phyloP scores from a whole-genome alignment of 1,284 basidiomycete species.

The Hypsizygus ulmarius region DNA sequence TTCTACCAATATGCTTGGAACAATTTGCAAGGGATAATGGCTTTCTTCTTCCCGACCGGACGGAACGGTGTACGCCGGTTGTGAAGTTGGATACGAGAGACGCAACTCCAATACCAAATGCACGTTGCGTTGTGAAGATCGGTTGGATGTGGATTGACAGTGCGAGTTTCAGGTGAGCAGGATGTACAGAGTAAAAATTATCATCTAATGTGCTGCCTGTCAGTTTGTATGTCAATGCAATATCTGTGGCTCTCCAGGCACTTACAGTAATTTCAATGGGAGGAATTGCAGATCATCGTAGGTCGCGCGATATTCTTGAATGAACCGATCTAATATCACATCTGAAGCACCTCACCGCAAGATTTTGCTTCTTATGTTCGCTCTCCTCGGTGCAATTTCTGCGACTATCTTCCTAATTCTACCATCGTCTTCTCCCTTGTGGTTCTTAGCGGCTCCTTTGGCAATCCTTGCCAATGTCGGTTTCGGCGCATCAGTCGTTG shows the following conservation, averaged over 20 bases:
- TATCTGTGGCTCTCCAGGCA: constrained; percentile 84
- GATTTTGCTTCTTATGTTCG: constrained; percentile 72
- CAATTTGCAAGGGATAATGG: constrained; percentile 85
- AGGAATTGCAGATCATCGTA: constrained; percentile 83
- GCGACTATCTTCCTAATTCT: constrained; percentile 72
- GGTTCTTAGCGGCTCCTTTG: constrained; percentile 61
- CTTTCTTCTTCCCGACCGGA: constrained; percentile 61
- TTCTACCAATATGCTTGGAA: constrained; percentile 78
- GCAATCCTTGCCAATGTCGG: constrained; percentile 76
- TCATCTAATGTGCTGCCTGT: not conserved
- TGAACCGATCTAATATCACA: constrained; percentile 1
- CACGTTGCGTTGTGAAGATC: constrained; percentile 70
- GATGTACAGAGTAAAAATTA: not conserved
- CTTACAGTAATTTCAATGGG: constrained; percentile 90
- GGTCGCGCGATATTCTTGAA: constrained; percentile 28
- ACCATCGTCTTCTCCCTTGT: constrained; percentile 64
- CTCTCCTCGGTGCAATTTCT: constrained; percentile 62
- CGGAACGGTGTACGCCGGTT: constrained; percentile 42
- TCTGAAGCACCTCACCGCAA: constrained; percentile 74
- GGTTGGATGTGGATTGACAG: constrained; percentile 83
- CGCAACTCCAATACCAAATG: constrained; percentile 19
- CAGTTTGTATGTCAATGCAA: constrained; percentile 84
- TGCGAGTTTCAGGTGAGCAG: constrained; percentile 78
- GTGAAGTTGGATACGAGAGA: constrained; percentile 22
- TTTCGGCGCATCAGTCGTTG: constrained; percentile 82